phyloP scores from a whole-genome alignment of 805 yeast species.

The Sporopachydermia lactativora region DNA sequence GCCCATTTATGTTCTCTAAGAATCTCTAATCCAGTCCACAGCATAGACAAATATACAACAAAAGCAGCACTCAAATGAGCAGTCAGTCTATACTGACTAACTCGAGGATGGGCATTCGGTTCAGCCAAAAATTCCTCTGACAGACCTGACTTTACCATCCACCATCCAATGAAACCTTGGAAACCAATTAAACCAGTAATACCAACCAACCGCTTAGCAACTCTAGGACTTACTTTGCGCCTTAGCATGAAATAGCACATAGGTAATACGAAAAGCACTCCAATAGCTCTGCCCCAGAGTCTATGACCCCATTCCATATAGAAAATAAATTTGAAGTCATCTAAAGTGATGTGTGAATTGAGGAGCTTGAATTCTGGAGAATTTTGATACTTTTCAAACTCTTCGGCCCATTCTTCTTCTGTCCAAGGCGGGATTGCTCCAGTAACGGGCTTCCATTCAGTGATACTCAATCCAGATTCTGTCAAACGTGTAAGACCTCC shows the following conservation, averaged over 20 bases:
- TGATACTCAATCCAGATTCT: conserved; percentile 89
- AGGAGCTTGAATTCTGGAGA: conserved; percentile 87
- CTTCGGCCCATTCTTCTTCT: conserved; percentile 73
- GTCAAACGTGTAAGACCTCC: conserved; percentile 95
- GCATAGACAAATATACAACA: conserved; percentile 71
- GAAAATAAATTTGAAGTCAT: conserved; percentile 89
- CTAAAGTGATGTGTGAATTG: conserved; percentile 78
- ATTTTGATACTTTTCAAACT: conserved; percentile 64
- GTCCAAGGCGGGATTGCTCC: conserved; percentile 84
- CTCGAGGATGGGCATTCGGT: conserved; percentile 90
- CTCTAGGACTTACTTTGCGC: conserved; percentile 50
- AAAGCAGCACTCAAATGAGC: conserved; percentile 93
- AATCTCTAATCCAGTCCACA: conserved; percentile 81
- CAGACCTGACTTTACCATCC: conserved; percentile 98
- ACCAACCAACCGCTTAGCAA: conserved; percentile 53
- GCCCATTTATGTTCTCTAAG: conserved; percentile 60
- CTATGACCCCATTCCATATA: conserved; percentile 98
- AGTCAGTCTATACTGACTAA: conserved; percentile 86
- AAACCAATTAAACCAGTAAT: conserved; percentile 70
- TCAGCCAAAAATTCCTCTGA: conserved; percentile 66
- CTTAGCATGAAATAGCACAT: conserved; percentile 66
- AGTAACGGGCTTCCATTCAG: conserved; percentile 98
- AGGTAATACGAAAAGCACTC: conserved; percentile 70
- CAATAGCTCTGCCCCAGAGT: conserved; percentile 83
- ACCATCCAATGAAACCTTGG: conserved; percentile 97